Percentiles rank a stretch among this genome's conserved stretches.
Conservation (phyloP, 1,284 basidiomycete species). For the Cutaneotrichosporon cyanovorans region DNA sequence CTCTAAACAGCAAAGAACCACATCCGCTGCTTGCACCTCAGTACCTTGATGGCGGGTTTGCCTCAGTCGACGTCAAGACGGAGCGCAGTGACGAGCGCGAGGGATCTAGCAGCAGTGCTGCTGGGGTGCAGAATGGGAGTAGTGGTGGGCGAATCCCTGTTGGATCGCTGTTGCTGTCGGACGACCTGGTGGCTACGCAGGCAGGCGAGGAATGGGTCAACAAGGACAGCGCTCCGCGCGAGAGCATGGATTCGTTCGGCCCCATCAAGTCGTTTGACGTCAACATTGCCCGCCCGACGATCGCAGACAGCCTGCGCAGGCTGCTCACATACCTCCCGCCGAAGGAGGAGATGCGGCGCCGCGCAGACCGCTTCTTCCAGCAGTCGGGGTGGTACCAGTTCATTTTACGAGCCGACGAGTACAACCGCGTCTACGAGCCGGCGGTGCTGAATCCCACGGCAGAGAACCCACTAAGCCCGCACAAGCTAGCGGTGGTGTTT, state of each 20-base stretch:
- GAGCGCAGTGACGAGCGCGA: no score
- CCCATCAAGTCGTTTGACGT: no score
- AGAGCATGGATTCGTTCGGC: no score
- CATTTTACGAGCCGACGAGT: slow-evolving; percentile 32
- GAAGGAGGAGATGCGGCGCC: slow-evolving; percentile 22
- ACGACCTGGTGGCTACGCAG: slow-evolving; percentile 26
- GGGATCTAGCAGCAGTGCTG: no score
- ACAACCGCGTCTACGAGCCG: slow-evolving; percentile 34
- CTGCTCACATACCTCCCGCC: slow-evolving; percentile 30
- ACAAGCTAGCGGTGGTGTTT: slow-evolving; percentile 40
- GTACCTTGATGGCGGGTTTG: slow-evolving; percentile 37
- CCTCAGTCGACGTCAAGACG: background rate
- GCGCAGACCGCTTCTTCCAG: slow-evolving; percentile 27
- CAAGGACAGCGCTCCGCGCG: no score
- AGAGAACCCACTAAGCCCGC: slow-evolving; percentile 35
- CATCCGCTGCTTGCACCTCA: slow-evolving; percentile 37
- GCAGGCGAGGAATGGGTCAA: no score
- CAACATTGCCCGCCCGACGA: slow-evolving; percentile 18
- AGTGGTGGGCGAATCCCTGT: slow-evolving; percentile 29
- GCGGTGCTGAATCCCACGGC: slow-evolving; percentile 35
- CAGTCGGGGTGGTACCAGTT: slow-evolving; percentile 33
- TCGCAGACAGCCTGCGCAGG: slow-evolving; percentile 25
- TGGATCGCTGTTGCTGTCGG: slow-evolving; percentile 28
- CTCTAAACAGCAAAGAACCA: slow-evolving; percentile 3
- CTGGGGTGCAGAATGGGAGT: no score